Conservation (phyloP, 257 asterid genomes). For the Solanum bulbocastanum region DNA sequence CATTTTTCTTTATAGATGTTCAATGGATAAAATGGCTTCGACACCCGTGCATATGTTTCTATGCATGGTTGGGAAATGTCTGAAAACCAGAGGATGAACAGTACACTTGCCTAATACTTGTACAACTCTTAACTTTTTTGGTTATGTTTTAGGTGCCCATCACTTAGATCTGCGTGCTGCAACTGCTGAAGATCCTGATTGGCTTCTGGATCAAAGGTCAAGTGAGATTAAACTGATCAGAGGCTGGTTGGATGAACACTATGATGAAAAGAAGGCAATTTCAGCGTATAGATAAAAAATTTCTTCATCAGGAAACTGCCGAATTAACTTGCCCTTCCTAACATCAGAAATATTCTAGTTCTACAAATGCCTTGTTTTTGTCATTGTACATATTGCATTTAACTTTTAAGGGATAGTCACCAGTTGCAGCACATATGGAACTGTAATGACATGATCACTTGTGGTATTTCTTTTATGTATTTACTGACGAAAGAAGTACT, state of each 20-base stretch:
- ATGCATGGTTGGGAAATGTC: not conserved
- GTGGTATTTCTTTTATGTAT: not conserved
- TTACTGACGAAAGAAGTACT: not conserved
- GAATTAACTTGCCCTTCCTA: not conserved
- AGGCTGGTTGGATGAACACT: constrained; percentile 58
- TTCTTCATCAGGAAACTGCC: not conserved
- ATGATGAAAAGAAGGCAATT: constrained; percentile 17
- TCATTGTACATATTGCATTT: not conserved
- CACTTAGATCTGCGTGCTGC: constrained; percentile 81
- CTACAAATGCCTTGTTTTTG: not conserved
- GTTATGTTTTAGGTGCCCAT: constrained; percentile 60
- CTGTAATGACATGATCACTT: not conserved
- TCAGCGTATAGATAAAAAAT: constrained; percentile 17
- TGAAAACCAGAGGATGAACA: not conserved
- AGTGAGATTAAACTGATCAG: constrained; percentile 48
- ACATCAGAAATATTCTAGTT: not conserved
- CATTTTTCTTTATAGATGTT: not conserved
- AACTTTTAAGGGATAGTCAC: not conserved
- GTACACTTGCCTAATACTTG: not conserved
- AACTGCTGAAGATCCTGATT: constrained; percentile 63
- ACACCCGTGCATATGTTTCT: not conserved
- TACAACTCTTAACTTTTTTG: not conserved
- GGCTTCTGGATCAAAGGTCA: constrained; percentile 76
- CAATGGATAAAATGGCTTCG: not conserved
- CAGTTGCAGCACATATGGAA: not conserved